phyloP scores from a whole-genome alignment of 768 basidiomycete species.

The Rhodotorula kratochvilovae region DNA sequence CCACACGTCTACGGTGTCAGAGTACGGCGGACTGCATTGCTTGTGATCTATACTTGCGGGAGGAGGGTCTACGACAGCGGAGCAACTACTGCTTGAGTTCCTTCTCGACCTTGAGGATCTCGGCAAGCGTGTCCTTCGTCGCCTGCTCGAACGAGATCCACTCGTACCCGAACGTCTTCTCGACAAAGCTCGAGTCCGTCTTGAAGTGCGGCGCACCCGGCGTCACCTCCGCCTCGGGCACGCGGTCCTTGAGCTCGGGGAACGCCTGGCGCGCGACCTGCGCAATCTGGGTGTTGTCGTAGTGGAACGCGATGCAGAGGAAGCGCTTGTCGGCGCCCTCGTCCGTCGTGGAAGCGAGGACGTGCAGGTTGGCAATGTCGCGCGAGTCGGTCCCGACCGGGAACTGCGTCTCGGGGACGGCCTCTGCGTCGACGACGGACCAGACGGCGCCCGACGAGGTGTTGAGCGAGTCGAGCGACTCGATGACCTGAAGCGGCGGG shows the following conservation, averaged over 20 bases:
- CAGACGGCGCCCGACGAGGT: conserved; percentile 23
- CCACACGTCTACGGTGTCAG: too few species aligned
- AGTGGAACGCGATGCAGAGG: conserved; percentile 12
- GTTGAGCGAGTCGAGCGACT: conserved; percentile 24
- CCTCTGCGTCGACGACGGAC: conserved; percentile 20
- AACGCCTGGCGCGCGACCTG: conserved; percentile 19
- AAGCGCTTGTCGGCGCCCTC: conserved; percentile 25
- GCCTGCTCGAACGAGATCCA: conserved; percentile 30
- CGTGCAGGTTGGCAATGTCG: conserved; percentile 35
- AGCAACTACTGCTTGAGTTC: conserved; percentile 22
- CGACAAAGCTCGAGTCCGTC: conserved; percentile 28
- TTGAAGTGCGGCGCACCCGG: conserved; percentile 16
- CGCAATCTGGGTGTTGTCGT: conserved; percentile 17
- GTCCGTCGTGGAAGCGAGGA: conserved; percentile 24
- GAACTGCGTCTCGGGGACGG: conserved; percentile 8
- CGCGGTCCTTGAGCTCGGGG: conserved; percentile 24
- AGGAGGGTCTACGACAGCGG: too few species aligned
- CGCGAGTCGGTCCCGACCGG: conserved; percentile 19
- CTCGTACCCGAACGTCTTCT: conserved; percentile 25
- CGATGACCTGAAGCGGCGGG: conserved; percentile 19
- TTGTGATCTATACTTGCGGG: too few species aligned
- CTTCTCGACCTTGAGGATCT: conserved; percentile 27
- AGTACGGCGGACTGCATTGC: too few species aligned
- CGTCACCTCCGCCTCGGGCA: conserved; percentile 1
- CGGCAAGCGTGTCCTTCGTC: conserved; percentile 24